Conservation (phyloP, 2,329 filamentous ascomycete species). For the Diaporthe citrichinensis region DNA sequence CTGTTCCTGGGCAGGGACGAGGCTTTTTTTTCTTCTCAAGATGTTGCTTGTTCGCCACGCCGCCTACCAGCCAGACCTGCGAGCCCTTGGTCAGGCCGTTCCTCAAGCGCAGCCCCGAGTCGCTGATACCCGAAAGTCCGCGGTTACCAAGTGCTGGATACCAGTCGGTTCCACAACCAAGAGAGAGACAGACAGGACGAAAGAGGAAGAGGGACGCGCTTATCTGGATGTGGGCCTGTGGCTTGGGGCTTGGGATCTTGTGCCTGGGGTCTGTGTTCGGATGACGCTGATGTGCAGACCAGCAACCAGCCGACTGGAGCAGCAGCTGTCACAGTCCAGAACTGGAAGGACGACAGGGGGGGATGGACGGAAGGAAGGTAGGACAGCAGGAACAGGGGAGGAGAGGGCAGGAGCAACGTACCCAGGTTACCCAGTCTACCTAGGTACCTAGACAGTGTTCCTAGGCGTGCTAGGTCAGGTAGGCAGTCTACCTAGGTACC, state of each 20-base stretch:
- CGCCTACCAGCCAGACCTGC: neutral
- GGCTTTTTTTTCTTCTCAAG: neutral
- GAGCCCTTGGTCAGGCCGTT: neutral
- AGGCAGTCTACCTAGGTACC: neutral
- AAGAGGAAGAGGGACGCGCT: neutral
- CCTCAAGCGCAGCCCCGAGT: slow-evolving; percentile 5
- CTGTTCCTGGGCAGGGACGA: neutral
- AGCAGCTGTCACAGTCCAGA: slow-evolving; percentile 2
- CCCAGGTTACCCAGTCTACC: neutral
- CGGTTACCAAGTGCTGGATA: neutral
- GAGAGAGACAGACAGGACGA: neutral
- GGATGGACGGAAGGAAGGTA: neutral
- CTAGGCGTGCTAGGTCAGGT: neutral
- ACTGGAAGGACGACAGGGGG: neutral
- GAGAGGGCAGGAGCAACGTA: neutral
- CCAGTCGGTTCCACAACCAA: neutral
- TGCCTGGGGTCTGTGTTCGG: slow-evolving; percentile 17
- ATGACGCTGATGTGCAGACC: slow-evolving; percentile 9
- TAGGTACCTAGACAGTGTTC: neutral
- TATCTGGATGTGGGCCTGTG: neutral
- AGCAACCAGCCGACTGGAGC: too few relatives aligned
- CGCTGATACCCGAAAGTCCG: slow-evolving; percentile 20
- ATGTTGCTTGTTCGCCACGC: slow-evolving; percentile 5
- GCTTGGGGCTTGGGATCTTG: neutral
- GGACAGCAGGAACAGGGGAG: neutral